These are phyloP conservation scores for Umbelopsis sp. DNA, from an alignment of 192 early-diverging fungal species.

Conservation along the genomic window DNA sequence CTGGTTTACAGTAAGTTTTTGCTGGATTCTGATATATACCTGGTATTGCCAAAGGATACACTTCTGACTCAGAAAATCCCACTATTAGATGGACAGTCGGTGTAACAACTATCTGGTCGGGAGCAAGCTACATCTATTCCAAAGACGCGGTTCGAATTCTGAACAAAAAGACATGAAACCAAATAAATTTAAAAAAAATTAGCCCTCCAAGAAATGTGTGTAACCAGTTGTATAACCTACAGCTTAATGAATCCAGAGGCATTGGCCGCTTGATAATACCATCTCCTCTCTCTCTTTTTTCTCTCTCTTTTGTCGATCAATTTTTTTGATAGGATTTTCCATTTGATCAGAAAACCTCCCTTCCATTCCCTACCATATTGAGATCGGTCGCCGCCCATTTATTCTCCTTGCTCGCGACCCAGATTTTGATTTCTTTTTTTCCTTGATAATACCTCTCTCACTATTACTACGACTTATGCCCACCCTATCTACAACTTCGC, in stretches of 20 bases:
- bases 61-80: slow-evolving; percentile 14
- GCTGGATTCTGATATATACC: slow-evolving; percentile 11
- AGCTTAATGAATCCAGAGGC: not conserved
- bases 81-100: slow-evolving; percentile 64
- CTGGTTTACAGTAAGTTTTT: slow-evolving; percentile 61
- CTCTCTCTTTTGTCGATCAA: slow-evolving; percentile 14
- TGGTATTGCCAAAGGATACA: not conserved
- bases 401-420: slow-evolving; percentile 10
- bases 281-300: not conserved
- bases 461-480: no score
- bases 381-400: not conserved
- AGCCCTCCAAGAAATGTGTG: not conserved
- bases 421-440: not conserved
- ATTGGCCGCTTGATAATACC: not conserved
- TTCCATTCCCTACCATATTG: slow-evolving; percentile 20
- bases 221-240: slow-evolving; percentile 19
- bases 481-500: no score
- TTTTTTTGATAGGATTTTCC: not conserved
- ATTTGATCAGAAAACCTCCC: not conserved
- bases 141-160: slow-evolving; percentile 76
- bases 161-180: slow-evolving; percentile 27
- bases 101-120: slow-evolving; percentile 81
- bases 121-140: slow-evolving; percentile 71
- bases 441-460: not conserved
- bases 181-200: slow-evolving; percentile 15